Base-by-base conservation (phyloP, 768 basidiomycete genomes). In the Steccherinum ochraceum region DNA sequence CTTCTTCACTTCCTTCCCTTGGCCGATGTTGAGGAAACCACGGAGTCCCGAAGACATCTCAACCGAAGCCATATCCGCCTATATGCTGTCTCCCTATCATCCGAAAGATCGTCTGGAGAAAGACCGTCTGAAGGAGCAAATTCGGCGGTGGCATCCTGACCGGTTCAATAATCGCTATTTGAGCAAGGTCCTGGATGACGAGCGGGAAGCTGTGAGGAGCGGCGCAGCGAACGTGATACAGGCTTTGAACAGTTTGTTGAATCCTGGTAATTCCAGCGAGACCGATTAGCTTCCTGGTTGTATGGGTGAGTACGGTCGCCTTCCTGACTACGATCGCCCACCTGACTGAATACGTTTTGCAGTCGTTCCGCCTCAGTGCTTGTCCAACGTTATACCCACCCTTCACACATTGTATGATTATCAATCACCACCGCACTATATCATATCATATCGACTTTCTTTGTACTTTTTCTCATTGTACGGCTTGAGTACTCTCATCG, bases 61-160 rank as follows among this genome's bases (percentile, higher is more conserved):
- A 3, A 68, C 72, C 3, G 56, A 65, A 2, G 76, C 73, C 10
- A 76, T 89, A 58, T 70, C 71, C 41, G 77, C 79, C 25, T 89
- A 88, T 56, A 73, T 89, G 59, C 68, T 78, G 50, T 81, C 81
- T 13, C 70, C 77, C 11, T 64, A 77, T 51, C 76, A 79, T 54
- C 78, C 82, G 0, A 71, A 72, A 50, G 80, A 81, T 24, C 76
- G 76, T 65, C 69, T 70, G 44, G 58, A 72, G 46, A 86, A 85
- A 68, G 88, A 89, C 58, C 80, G 86, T 12, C 73, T 89, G 56
- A 86, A 81, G 70, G 87, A 89, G 53, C 79, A 82, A 49, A 75
- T 91, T 58, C 76, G 78, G 65, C 69, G 75, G 56, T 91, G 87
- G 88, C 88, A 91, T 66, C 88, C 89, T 3, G 89, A 91, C 67